Base-by-base conservation (phyloP, 352 stramenopile genomes). In the Achlya hypogyna region DNA sequence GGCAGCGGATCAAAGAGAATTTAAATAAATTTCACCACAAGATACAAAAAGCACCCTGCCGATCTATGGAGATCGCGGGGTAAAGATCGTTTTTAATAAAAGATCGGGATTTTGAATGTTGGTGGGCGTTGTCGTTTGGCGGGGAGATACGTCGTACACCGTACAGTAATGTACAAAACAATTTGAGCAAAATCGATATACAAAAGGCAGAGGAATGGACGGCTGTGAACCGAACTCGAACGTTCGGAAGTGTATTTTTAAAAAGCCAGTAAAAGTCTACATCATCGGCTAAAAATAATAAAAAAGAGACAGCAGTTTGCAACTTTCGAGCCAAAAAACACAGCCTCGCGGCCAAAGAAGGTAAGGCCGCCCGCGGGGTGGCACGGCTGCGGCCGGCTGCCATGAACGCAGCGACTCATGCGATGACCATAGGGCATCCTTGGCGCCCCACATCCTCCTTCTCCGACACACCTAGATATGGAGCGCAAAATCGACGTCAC, bases 211-310 rank as follows among this genome's bases (percentile, higher is more conserved):
- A 56, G 49, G 49, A 56, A 56, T 56, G 49, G 49, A 56, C 49
- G 49, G n/a, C n/a, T n/a, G 8, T 56, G 2, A 10, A 27, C 6
- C 23, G 49, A 16, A 54, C 6, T 16, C 49, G 49, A 9, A 45
- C 31, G 49, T 56, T 27, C 2, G 25, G 49, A 10, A 20, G 49
- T 1, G 12, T 67, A 67, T 67, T 67, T 67, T 60, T 67, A 67
- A 67, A 56, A 67, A 67, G 60, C 60, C 60, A 67, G 60, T 67
- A 67, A 67, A 67, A 67, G 60, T 67, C 60, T 54, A 67, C 60
- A 67, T 67, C 60, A 40, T 59, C 42, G 49, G 49, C 25, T 56
- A 56, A 56, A 56, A 56, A 56, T 67, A 67, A 67, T 67, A 67
- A 38, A 56, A 67, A 67, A 67, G 60, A 67, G 60, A 67, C 60